phyloP scores from a whole-genome alignment of 2,329 filamentous ascomycete species.

The Trichophyton rubrum region DNA sequence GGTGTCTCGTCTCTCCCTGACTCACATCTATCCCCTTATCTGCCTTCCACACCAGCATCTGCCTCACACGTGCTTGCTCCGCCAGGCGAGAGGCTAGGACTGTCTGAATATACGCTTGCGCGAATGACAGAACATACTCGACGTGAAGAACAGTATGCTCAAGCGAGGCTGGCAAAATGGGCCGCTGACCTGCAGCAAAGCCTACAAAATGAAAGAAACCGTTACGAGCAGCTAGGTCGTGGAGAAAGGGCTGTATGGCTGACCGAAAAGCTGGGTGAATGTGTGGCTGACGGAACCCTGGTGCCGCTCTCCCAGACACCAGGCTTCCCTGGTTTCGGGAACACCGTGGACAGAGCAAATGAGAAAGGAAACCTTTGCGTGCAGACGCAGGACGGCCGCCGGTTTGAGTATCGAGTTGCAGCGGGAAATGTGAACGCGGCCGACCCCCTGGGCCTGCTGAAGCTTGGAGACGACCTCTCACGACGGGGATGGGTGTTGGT shows the following conservation, averaged over 20 bases:
- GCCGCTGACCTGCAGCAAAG: constrained; percentile 67
- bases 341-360: constrained; percentile 10
- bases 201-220: constrained; percentile 57
- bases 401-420: constrained; percentile 22
- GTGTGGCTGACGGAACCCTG: constrained; percentile 52
- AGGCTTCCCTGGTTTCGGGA: constrained; percentile 19
- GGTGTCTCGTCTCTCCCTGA: constrained; percentile 23
- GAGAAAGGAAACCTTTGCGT: constrained; percentile 17
- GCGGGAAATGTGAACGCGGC: constrained; percentile 39
- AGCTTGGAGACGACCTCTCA: constrained; percentile 54
- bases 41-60: constrained; percentile 11
- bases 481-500: constrained; percentile 54
- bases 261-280: constrained; percentile 52
- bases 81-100: constrained; percentile 14
- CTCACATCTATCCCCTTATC: constrained; percentile 17
- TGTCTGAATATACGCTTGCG: constrained; percentile 47
- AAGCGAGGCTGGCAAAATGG: constrained; percentile 69
- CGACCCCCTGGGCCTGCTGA: constrained; percentile 68
- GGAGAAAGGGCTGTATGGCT: constrained; percentile 58
- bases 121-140: constrained; percentile 48
- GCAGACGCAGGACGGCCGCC: constrained; percentile 17
- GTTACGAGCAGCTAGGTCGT: constrained; percentile 51
- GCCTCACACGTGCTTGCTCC: constrained; percentile 21
- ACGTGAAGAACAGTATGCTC: constrained; percentile 48
- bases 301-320: constrained; percentile 38